Percentiles rank a stretch among this genome's conserved stretches.
Conservation (phyloP, 2,329 filamentous ascomycete genomes). For the Escovopsis sp. region DNA sequence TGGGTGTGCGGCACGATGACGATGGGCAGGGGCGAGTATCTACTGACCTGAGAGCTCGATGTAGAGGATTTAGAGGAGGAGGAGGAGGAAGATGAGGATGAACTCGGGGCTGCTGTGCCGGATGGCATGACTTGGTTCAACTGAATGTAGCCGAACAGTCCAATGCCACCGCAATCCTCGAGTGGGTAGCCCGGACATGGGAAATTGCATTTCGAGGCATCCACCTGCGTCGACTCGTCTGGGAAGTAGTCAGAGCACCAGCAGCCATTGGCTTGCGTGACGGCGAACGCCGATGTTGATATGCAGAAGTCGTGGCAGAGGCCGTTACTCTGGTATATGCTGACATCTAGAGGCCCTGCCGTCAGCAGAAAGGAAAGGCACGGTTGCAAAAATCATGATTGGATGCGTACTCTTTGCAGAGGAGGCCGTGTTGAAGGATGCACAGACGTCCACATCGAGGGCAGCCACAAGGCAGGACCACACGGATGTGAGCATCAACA, state of each 20-base stretch:
- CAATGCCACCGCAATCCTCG: slow-evolving; percentile 51
- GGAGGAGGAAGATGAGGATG: slow-evolving; percentile 13
- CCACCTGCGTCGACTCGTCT: slow-evolving; percentile 23
- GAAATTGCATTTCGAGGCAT: slow-evolving; percentile 34
- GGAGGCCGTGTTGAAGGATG: slow-evolving; percentile 22
- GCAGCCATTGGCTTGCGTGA: slow-evolving; percentile 50
- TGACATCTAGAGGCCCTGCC: slow-evolving; percentile 27
- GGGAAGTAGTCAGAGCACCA: slow-evolving; percentile 65
- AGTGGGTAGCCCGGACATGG: slow-evolving; percentile 53
- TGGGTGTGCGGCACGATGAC: too few species aligned
- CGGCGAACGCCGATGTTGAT: slow-evolving; percentile 45
- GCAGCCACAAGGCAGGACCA: slow-evolving; percentile 13
- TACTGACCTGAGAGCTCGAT: neutral
- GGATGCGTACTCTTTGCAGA: slow-evolving; percentile 17
- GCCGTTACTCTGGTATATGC: slow-evolving; percentile 54
- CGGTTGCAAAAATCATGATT: neutral
- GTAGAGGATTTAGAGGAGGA: slow-evolving; percentile 9
- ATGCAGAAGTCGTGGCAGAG: slow-evolving; percentile 48
- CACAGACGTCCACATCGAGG: slow-evolving; percentile 19
- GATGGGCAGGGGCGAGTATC: neutral
- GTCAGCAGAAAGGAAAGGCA: slow-evolving; percentile 1
- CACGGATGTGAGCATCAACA: slow-evolving; percentile 13
- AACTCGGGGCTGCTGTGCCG: slow-evolving; percentile 32
- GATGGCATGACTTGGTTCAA: slow-evolving; percentile 34
- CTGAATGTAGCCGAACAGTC: slow-evolving; percentile 51